Conservation (phyloP, 176 grass and related monocot species). For the Calamus simplicifolius region DNA sequence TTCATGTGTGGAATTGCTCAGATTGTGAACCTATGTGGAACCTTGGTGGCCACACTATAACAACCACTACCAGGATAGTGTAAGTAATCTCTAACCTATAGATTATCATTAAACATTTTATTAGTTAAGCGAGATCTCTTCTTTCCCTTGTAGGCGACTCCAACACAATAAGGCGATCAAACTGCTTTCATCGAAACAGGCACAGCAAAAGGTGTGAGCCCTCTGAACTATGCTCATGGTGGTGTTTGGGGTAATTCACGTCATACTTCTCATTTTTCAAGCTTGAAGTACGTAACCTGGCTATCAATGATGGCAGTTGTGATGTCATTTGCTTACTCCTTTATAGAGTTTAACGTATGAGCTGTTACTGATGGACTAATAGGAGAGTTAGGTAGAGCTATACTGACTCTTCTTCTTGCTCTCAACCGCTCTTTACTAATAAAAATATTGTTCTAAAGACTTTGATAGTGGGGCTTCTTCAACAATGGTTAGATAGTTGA, state of each 20-base stretch:
- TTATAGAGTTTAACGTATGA: slow-evolving; percentile 62
- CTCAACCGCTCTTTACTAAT: no score
- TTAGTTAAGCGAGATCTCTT: no score
- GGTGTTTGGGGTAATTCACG: slow-evolving; percentile 54
- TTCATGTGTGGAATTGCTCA: no score
- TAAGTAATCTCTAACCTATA: slow-evolving; percentile 9
- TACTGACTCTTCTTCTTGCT: no score
- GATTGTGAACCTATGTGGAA: slow-evolving; percentile 72
- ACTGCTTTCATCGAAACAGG: slow-evolving; percentile 44
- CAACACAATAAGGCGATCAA: slow-evolving; percentile 53
- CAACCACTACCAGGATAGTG: slow-evolving; percentile 76
- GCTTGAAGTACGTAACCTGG: slow-evolving; percentile 73
- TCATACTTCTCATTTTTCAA: slow-evolving; percentile 75
- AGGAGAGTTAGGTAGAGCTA: no score
- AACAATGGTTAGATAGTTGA: no score
- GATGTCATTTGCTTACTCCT: slow-evolving; percentile 85
- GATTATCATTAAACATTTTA: no score
- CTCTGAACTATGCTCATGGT: slow-evolving; percentile 45
- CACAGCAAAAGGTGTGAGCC: slow-evolving; percentile 28
- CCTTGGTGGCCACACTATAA: slow-evolving; percentile 88
- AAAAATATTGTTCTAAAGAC: no score
- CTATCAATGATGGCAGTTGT: slow-evolving; percentile 55
- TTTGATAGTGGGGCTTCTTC: no score
- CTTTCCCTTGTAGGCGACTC: not conserved
- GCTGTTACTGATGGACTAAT: slow-evolving; percentile 19